Evolutionary conservation across 176 grass and related monocot species (phyloP).

Genomic region (Phragmites australis): DNA sequence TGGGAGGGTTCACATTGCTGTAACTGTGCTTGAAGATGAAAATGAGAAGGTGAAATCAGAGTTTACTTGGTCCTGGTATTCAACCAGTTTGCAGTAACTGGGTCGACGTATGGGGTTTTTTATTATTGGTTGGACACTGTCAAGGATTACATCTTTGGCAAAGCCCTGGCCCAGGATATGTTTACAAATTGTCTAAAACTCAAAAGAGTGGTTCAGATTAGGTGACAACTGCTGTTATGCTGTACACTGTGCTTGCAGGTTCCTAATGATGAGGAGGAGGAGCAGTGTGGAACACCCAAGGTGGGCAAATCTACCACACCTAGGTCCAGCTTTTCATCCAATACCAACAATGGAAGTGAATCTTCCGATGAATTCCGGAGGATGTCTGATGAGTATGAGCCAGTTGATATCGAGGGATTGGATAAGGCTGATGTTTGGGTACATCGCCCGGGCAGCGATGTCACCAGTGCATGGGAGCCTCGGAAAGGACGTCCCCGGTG

Average conservation of each 20-base stretch:
- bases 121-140: not conserved
- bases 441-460: slow-evolving; percentile 68
- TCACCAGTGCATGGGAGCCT: slow-evolving; percentile 60
- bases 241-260: slow-evolving; percentile 30
- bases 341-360: slow-evolving; percentile 35
- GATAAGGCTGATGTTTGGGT: slow-evolving; percentile 81
- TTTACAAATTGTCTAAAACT: not conserved
- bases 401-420: slow-evolving; percentile 69
- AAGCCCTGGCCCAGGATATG: not conserved
- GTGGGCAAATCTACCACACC: slow-evolving; percentile 42
- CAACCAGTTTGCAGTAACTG: not conserved
- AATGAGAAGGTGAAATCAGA: slow-evolving; percentile 51
- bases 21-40: slow-evolving; percentile 85
- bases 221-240: not conserved
- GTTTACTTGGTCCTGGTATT: slow-evolving; percentile 2
- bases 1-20: slow-evolving; percentile 75
- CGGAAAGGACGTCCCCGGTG: slow-evolving; percentile 61
- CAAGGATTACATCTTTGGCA: not conserved
- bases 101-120: not conserved
- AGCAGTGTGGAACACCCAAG: slow-evolving; percentile 38
- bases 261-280: slow-evolving; percentile 35
- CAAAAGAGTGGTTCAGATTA: not conserved
- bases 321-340: slow-evolving; percentile 38
- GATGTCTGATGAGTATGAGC: slow-evolving; percentile 81
- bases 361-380: slow-evolving; percentile 38